phyloP scores from a whole-genome alignment of 306 rosid genomes.

The Trifolium subterraneum region DNA sequence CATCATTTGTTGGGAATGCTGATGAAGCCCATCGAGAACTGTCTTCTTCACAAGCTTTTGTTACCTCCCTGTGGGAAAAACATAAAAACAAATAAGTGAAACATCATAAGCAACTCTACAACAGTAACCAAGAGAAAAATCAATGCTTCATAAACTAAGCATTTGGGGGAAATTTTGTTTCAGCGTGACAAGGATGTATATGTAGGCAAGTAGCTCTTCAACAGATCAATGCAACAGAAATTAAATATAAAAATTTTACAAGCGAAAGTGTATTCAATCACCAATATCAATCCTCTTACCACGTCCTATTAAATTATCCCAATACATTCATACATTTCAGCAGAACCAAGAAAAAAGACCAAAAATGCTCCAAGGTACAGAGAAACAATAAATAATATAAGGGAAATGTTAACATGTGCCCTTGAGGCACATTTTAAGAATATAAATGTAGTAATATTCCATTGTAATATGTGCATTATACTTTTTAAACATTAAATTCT shows the following conservation, averaged over 20 bases:
- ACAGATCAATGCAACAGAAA: slow-evolving; percentile 22
- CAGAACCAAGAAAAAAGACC: slow-evolving; percentile 18
- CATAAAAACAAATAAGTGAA: slow-evolving; percentile 4
- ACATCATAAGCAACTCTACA: slow-evolving; percentile 43
- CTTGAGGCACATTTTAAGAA: too few species aligned
- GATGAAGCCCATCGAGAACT: slow-evolving; percentile 83
- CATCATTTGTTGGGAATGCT: slow-evolving; percentile 69
- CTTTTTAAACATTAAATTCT: too few species aligned
- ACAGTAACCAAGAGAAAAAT: slow-evolving; percentile 16
- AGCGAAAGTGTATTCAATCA: slow-evolving; percentile 5
- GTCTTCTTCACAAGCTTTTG: slow-evolving; percentile 75
- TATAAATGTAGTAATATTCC: too few species aligned
- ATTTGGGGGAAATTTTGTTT: not conserved
- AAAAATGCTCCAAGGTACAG: slow-evolving; percentile 6
- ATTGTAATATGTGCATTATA: too few species aligned
- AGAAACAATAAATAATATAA: slow-evolving; percentile 2
- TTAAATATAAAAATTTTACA: slow-evolving; percentile 2
- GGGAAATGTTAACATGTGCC: too few species aligned
- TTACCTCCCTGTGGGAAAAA: slow-evolving; percentile 61
- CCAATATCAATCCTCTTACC: slow-evolving; percentile 12
- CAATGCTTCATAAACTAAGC: not conserved
- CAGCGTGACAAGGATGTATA: slow-evolving; percentile 29
- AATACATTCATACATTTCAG: not conserved
- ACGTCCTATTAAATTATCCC: slow-evolving; percentile 12
- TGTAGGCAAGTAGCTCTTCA: slow-evolving; percentile 4